Evolutionary conservation across 2,329 filamentous ascomycete genomes (phyloP).

Genomic region (Aurifilum marmelostoma): DNA sequence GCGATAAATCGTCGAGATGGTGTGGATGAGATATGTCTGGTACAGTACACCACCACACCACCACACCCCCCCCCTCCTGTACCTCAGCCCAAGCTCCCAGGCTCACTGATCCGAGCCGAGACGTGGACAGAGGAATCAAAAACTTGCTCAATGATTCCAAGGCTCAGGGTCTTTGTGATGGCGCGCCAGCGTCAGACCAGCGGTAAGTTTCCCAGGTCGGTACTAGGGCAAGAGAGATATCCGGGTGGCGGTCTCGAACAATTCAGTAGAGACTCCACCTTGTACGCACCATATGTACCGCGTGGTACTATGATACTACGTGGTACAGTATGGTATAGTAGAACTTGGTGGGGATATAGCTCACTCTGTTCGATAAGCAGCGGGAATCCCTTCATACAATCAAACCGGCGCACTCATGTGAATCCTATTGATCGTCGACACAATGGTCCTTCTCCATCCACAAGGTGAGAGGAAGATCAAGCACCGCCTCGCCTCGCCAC

Average conservation of each 20-base stretch:
- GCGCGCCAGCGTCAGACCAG: conserved; percentile 6
- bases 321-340: neutral
- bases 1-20: neutral
- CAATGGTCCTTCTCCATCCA: neutral
- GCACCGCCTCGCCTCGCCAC: neutral
- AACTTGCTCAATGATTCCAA: conserved; percentile 14
- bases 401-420: too few relatives aligned
- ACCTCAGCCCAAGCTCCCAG: neutral
- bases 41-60: neutral
- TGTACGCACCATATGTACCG: neutral
- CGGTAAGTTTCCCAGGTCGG: neutral
- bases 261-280: neutral
- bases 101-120: neutral
- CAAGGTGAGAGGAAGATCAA: too few relatives aligned
- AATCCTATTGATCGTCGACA: too few relatives aligned
- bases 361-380: neutral
- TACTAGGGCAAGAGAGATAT: neutral
- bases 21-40: neutral
- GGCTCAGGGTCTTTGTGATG: neutral
- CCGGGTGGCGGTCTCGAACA: neutral
- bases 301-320: neutral
- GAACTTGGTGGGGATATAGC: neutral
- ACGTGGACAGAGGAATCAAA: neutral
- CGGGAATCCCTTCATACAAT: neutral
- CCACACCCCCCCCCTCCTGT: neutral